Evolutionary conservation across 768 basidiomycete genomes (phyloP).

Genomic region (Agrocybe chaxingu): DNA sequence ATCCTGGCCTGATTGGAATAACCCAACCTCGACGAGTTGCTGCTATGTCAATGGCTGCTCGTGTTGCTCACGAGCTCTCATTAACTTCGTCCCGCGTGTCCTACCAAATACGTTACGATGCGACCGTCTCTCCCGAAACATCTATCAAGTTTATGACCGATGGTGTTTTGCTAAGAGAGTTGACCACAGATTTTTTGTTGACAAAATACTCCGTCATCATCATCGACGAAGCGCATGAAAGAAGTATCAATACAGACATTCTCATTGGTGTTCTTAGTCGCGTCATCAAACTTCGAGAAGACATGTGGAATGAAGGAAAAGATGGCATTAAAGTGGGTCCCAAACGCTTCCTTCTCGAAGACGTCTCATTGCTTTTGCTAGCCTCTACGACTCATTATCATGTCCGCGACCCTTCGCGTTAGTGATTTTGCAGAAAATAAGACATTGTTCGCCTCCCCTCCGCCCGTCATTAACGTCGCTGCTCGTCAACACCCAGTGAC

Average conservation of each 20-base stretch:
- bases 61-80: conserved; percentile 92
- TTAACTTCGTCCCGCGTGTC: conserved; percentile 80
- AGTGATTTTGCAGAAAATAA: conserved; percentile 88
- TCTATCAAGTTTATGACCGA: conserved; percentile 99
- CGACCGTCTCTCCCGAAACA: conserved; percentile 85
- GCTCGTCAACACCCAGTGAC: conserved; percentile 96
- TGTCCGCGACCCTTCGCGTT: conserved; percentile 97
- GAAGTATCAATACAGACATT: conserved; percentile 98
- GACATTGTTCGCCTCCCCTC: conserved; percentile 74
- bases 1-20: conserved; percentile 96
- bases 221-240: conserved; percentile 97
- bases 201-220: conserved; percentile 91
- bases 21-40: conserved; percentile 98
- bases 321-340: conserved; percentile 61
- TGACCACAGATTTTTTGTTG: conserved; percentile 92
- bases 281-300: conserved; percentile 84
- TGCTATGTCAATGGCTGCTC: conserved; percentile 92
- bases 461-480: conserved; percentile 88
- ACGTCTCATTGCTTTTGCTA: conserved; percentile 23
- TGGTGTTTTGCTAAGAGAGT: conserved; percentile 90
- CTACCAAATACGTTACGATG: conserved; percentile 97
- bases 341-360: neutral
- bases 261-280: conserved; percentile 95
- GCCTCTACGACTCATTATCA: conserved; percentile 92
- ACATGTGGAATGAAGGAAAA: conserved; percentile 80